These are phyloP conservation scores for Fagopyrum homotropicum DNA, from an alignment of 148 eudicot species.

Conservation along the genomic window DNA sequence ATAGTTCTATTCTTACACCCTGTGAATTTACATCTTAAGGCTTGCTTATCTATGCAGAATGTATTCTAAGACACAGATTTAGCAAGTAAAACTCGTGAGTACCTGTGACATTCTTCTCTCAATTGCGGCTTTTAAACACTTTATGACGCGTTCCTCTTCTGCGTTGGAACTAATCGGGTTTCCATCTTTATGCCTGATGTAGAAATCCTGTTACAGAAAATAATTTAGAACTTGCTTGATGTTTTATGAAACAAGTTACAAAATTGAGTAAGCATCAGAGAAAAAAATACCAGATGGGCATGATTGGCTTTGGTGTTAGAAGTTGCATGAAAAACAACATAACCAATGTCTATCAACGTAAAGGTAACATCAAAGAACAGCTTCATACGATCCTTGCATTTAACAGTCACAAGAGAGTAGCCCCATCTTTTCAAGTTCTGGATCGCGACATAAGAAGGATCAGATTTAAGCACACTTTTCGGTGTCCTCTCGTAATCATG, in stretches of 20 bases:
- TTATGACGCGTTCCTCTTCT: constrained; percentile 75
- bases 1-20: constrained; percentile 81
- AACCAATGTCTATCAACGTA: constrained; percentile 80
- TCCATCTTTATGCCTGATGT: constrained; percentile 75
- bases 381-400: constrained; percentile 70
- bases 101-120: constrained; percentile 82
- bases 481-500: constrained; percentile 67
- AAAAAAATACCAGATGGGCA: constrained; percentile 54
- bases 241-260: too few species aligned
- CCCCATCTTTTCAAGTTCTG: constrained; percentile 57
- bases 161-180: constrained; percentile 83
- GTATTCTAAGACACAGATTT: neutral
- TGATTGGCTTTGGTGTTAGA: constrained; percentile 41
- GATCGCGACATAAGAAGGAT: constrained; percentile 47
- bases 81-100: neutral
- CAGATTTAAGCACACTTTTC: constrained; percentile 21
- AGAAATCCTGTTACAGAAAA: constrained; percentile 53
- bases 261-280: neutral
- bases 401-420: constrained; percentile 69
- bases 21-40: constrained; percentile 16
- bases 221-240: neutral
- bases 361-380: constrained; percentile 81
- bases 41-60: neutral
- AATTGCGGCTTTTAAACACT: constrained; percentile 68
- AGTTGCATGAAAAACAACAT: constrained; percentile 83